Base-by-base conservation (phyloP, 148 eudicot genomes). In the Fallopia convolvulus region DNA sequence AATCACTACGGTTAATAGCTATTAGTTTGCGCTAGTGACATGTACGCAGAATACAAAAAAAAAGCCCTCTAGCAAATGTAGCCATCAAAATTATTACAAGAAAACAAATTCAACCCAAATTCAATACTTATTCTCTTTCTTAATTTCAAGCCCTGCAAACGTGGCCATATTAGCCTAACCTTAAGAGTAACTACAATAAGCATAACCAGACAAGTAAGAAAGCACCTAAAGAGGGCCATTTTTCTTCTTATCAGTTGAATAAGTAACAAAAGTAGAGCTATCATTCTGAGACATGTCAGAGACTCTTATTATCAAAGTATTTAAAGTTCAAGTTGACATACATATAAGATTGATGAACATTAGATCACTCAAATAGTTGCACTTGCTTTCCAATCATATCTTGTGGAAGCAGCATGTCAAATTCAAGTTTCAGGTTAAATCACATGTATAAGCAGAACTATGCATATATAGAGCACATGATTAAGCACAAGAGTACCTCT, bases 41-140 rank as follows among this genome's bases (percentile, higher is more conserved):
- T 26, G 14, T 21, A 26, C 68, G 26, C 14, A 68, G 15, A 17
- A 68, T 23, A 68, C 21, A 68, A 68, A 68, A 32, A 26, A 68
- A 68, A 68, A 68, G 21, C 17, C 8, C 40, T 61, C 68, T 42
- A 32, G 15, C 18, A 30, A 12, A 65, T 65, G 71, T 65, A 65
- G 71, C 72, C 15, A 33, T 68, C 72, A 36, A 68, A 68, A 68
- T 68, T 36, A 68, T 68, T 68, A 36, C 7, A 68, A 68, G 72
- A 68, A 36, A 68, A 33, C 44, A 36, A 68, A 68, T 68, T 36
- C 72, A 68, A 39, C 20, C 44, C 6, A 68, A 68, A 68, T 30
- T 68, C 72, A 68, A 68, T 15, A 39, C 44, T n/a, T 58, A 21
- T 58, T 58, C 33, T 33, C 30, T 12, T 58, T 21, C 26, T 21